A percentile compares a stretch with the other conserved stretches of the same genome.
Conservation (phyloP, 1,284 basidiomycete species). For the Ceratobasidium theobromae region DNA sequence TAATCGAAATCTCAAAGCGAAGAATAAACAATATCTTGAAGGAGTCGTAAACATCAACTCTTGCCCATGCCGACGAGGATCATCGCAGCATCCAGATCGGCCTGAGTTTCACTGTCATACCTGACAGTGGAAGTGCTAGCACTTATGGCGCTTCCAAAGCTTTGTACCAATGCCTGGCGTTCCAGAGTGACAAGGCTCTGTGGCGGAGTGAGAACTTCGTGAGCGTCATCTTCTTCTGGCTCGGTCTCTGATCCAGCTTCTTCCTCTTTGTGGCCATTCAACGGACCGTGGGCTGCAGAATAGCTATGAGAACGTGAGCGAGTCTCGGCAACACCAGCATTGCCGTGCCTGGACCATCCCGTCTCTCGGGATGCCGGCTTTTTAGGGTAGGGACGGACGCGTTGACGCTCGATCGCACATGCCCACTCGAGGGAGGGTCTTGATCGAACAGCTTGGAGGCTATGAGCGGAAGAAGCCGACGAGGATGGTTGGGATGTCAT, state of each 20-base stretch:
- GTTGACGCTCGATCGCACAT: conserved; percentile 24
- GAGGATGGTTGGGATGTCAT: conserved; percentile 13
- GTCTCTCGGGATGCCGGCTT: conserved; percentile 16
- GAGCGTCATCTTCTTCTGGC: conserved; percentile 18
- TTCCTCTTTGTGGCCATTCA: conserved; percentile 18
- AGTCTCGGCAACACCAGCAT: conserved; percentile 4
- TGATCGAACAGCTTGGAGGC: conserved; percentile 8
- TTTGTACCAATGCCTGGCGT: conserved; percentile 13
- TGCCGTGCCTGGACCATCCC: conserved; percentile 21
- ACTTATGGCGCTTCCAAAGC: conserved; percentile 19
- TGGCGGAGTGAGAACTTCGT: conserved; percentile 20
- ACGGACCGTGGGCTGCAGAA: conserved; percentile 3
- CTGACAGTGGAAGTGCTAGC: conserved; percentile 1
- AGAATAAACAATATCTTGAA: conserved; percentile 9
- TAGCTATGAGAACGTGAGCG: conserved; percentile 29
- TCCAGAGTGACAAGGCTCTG: conserved; percentile 20
- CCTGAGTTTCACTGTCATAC: conserved; percentile 18
- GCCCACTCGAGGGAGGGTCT: conserved; percentile 23
- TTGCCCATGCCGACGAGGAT: conserved; percentile 27
- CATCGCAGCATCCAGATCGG: conserved; percentile 27
- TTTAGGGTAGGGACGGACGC: conserved; percentile 28
- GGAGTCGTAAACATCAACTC: conserved; percentile 25
- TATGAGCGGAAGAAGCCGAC: conserved; percentile 6
- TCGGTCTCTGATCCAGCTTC: conserved; percentile 21
- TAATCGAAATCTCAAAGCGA: not conserved